phyloP scores from a whole-genome alignment of 495 filamentous ascomycete species.

The Astrocystis sublimbata region DNA sequence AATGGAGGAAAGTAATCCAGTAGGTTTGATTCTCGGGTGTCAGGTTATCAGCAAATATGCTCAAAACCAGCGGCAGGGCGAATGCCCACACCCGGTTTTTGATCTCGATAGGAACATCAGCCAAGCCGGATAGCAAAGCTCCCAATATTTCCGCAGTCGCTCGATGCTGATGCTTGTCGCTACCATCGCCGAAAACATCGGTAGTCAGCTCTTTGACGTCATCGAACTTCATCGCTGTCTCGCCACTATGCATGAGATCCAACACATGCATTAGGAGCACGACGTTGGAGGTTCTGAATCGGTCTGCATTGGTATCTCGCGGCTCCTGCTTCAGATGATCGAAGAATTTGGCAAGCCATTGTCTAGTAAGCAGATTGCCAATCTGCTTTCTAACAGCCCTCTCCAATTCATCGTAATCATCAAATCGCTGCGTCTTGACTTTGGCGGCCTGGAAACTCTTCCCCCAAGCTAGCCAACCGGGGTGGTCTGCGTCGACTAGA shows the following conservation, averaged over 20 bases:
- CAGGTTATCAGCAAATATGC: constrained; percentile 83
- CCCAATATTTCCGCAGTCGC: constrained; percentile 94
- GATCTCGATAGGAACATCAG: constrained; percentile 67
- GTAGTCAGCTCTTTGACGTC: constrained; percentile 80
- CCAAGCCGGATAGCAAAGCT: constrained; percentile 72
- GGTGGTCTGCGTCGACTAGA: constrained; percentile 87
- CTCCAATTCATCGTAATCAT: constrained; percentile 84
- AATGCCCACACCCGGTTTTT: constrained; percentile 81
- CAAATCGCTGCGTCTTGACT: constrained; percentile 64
- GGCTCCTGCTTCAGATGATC: constrained; percentile 96
- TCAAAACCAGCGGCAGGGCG: constrained; percentile 82
- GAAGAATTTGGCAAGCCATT: constrained; percentile 89
- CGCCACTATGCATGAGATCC: constrained; percentile 74
- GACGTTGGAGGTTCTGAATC: constrained; percentile 84
- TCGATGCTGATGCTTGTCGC: constrained; percentile 96
- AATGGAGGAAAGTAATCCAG: constrained; percentile 91
- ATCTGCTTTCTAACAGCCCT: constrained; percentile 74
- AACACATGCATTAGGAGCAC: constrained; percentile 86
- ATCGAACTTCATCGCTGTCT: constrained; percentile 75
- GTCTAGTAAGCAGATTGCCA: constrained; percentile 71
- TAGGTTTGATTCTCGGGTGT: constrained; percentile 93
- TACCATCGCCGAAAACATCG: constrained; percentile 82
- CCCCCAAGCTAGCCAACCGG: constrained; percentile 96
- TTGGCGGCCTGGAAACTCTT: constrained; percentile 77
- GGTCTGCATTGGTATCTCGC: constrained; percentile 75